Base-by-base conservation (phyloP, 1,139 yeast species). In the Wickerhamomyces sp. region DNA sequence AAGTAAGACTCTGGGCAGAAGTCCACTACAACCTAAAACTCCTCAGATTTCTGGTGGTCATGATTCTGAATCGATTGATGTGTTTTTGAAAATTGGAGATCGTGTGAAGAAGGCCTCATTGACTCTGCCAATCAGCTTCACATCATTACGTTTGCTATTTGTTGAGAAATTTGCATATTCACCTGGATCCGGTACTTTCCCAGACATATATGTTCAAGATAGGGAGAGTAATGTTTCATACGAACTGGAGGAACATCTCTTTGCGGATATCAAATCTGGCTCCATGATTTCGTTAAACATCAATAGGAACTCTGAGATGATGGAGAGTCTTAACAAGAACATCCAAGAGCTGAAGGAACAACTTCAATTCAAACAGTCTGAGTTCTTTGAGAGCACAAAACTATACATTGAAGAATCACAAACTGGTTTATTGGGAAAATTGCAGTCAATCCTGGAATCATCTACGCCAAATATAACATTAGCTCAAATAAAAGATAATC, bases 101-200 rank as follows among this genome's bases (percentile, higher is more conserved):
- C 71, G 71, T 42, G 84, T 86, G 1, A 88, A 86, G 59, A 87
- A 84, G 58, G 79, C 78, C 1, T 56, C 63, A 2, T 59, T 81
- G 0, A 68, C 75, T 2, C 63, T 71, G 7, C 82, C 84, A 0
- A 72, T 79, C 4, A 71, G 83, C 0, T 73, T 83, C 54, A 84
- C 88, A 6, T 71, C 88, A 0, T 61, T 91, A 38, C 73, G 95
- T 42, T 71, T 89, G 1, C 66, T 86, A 32, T 93, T 91, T 61
- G 88, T 90, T 26, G 96, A 91, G 58, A 87, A 81, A 58, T 91
- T 90, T 67, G 89, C 94, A 1, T 88, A 84, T 59, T 76, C 93
- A 0, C 94, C 95, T 0, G 84, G 88, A 0, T 68, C 79, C 3
- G 72, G 79, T 2, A 63, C 76, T 3, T 89, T 89, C 55, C 97